Base-by-base conservation (phyloP, 257 asterid species). In the Primulina huaijiensis region DNA sequence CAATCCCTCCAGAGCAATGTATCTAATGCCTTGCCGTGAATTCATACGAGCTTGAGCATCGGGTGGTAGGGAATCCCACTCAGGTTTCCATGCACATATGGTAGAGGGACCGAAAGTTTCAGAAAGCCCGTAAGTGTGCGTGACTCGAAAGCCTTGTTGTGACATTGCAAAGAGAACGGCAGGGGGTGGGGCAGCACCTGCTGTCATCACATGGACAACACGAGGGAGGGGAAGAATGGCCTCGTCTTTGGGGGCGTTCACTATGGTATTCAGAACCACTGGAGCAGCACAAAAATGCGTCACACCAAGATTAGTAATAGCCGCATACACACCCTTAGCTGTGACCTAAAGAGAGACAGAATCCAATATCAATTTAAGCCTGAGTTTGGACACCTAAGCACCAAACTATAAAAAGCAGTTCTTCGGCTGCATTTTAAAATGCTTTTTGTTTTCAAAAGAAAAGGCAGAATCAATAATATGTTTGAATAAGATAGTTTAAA, bases 241-340 rank as follows among this genome's bases (percentile, higher is more conserved):
- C 46, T 90, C 97, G 0, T 74, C 81, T 75, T 84, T 75, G 0
- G 88, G 85, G 75, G 96, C 89, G 19, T 90, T 93, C 37, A 90
- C 86, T 12, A 93, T 74, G 20, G 90, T 76, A 65, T 93, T 93
- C 69, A 93, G 99, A 64, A 93, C 99, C 58, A 93, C 96, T 0
- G 99, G 97, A 19, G 99, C 99, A 65, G 99, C 99, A 59, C 96
- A 90, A 79, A 93, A 90, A 85, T 93, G 99, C 46, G 97, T 90
- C 58, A 86, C 96, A 1, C 90, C 92, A 17, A 78, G 88, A 37
- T 84, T 75, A 14, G 99, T 91, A 72, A 90, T 85, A 23, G 97
- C 94, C 1, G 94, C 87, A 84, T 93, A 93, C 43, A 93, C 97
- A 34, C 84, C 92, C 81, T 80, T 93, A 4, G 99, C 89, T 1